Evolutionary conservation across 1,139 yeast genomes (phyloP), one percentile per base, ranked within the genome.

Genomic region (Taphrina communis): DNA sequence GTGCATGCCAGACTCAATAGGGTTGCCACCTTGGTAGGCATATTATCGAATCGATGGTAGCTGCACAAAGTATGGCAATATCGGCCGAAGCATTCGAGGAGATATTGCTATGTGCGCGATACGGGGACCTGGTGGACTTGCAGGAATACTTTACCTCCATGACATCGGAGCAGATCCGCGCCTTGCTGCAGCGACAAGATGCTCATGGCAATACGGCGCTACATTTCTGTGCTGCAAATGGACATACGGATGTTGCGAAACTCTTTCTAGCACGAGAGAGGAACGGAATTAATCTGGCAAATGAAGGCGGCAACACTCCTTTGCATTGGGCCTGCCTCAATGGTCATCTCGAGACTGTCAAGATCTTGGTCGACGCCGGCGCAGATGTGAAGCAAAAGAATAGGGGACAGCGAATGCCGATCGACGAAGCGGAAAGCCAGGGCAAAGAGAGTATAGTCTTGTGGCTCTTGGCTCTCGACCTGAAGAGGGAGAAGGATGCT

Each of bases 181-280:
- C 53, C 8, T 19, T 63, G 7, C 46, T 63, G 8, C 55, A 74
- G 21, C 35, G 55, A 19, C 55, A 42, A 14, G 95, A 90, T 73
- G 88, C 87, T 61, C 82, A 92, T 0, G 79, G 83, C 66, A 85
- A 89, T 68, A 90, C 97, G 0, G 89, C 97, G 12, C 80, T 94
- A 66, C 99, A 94, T 76, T 90, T 90, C 92, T 97, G 98, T 0
- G 87, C 96, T 44, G 99, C 95, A 44, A 94, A 94, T 78, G 98
- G 97, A 0, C 96, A 93, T 76, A 14, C 66, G 6, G 73, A 46
- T 21, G 52, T 63, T 11, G 67, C 38, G 44, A 46, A 46, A 42
- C 44, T 19, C 21, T 31, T 55, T 35, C 14, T 53, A 21, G n/a
- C 53, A 21, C 6, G 17, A 4, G 17, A 41, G 48, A 21, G n/a